Evolutionary conservation across 2,329 filamentous ascomycete genomes (phyloP), one percentile per base, ranked within the genome.

Genomic region (Myriosclerotinia curreyana): DNA sequence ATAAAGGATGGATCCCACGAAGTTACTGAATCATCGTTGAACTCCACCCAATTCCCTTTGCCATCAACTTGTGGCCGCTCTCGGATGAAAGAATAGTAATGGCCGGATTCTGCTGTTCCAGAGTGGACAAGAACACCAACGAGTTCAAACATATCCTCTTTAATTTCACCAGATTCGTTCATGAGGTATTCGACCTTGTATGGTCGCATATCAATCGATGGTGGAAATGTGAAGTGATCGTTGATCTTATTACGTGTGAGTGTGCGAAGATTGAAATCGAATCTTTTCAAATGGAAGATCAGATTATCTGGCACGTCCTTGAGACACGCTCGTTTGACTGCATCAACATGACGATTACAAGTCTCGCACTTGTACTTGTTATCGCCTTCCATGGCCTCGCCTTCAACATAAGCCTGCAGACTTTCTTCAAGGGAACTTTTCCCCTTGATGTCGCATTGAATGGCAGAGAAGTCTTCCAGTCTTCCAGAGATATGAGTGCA

Each of bases 331-430:
- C 91, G 85, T 76, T 96, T 97, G 69, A 98, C 91, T 25, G 95
- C 95, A 76, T 97, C 90, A 20, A 99, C 95, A 71, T 95, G 90
- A 14, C 86, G 85, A 67, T 92, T 90, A 74, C 95, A 99, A 5
- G 86, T 89, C 38, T 92, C 93, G 77, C 95, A 99, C 69, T 96
- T 96, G 80, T 98, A 99, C 78, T 96, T 97, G 79, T 99, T 98
- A 72, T 96, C 92, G 88, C 96, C 95, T 80, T 96, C 92, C 89
- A 99, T 93, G 44, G 95, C 87, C 76, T 99, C 95, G 5, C 95
- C 95, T 74, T 96, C 91, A 15, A 98, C 92, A 74, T 96, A 98
- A n/a, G 94, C 92, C 70, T 92, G 87, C 17, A 99, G 80, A 73
- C 95, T 98, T 69, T 97, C 92, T 71, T 91, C 82, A 1, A 99